Evolutionary conservation across 768 basidiomycete genomes (phyloP).

Genomic region (Mycena amicta): DNA sequence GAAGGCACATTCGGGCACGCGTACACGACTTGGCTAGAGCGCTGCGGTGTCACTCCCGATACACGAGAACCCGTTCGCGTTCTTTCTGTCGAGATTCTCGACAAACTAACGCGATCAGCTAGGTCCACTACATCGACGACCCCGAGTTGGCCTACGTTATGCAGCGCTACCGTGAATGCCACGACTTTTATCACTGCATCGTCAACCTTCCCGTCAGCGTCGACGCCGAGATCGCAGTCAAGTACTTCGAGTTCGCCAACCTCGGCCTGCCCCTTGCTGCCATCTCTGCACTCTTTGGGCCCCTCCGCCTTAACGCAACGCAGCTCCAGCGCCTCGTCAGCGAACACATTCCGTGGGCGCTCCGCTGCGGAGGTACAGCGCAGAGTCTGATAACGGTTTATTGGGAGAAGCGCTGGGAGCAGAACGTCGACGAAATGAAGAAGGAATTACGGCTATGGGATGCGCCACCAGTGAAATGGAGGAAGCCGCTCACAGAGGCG

Average conservation of each 20-base stretch:
- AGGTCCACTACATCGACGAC: slow-evolving; percentile 95
- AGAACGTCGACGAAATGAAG: slow-evolving; percentile 81
- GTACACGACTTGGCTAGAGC: slow-evolving; percentile 88
- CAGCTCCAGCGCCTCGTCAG: slow-evolving; percentile 62
- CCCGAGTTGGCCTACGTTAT: slow-evolving; percentile 97
- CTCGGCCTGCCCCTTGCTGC: slow-evolving; percentile 87
- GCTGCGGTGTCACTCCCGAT: slow-evolving; percentile 90
- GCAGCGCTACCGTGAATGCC: slow-evolving; percentile 97
- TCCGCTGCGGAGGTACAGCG: slow-evolving; percentile 77
- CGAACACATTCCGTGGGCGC: slow-evolving; percentile 92
- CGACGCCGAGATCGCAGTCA: slow-evolving; percentile 90
- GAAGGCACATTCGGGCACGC: slow-evolving; percentile 84
- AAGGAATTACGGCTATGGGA: slow-evolving; percentile 84
- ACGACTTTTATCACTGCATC: slow-evolving; percentile 96
- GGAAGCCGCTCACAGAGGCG: slow-evolving; percentile 65
- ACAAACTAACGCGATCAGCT: no score
- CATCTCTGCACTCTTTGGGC: slow-evolving; percentile 79
- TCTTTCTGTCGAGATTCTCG: slow-evolving; percentile 6
- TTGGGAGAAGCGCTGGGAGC: slow-evolving; percentile 95
- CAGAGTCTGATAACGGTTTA: slow-evolving; percentile 85
- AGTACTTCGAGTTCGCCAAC: slow-evolving; percentile 93
- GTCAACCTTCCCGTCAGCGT: slow-evolving; percentile 87
- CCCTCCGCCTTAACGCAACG: slow-evolving; percentile 63
- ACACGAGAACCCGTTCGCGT: slow-evolving; percentile 79
- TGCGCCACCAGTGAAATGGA: slow-evolving; percentile 75